Evolutionary conservation across 768 basidiomycete genomes (phyloP).

Genomic region (Trametes gibbosa): DNA sequence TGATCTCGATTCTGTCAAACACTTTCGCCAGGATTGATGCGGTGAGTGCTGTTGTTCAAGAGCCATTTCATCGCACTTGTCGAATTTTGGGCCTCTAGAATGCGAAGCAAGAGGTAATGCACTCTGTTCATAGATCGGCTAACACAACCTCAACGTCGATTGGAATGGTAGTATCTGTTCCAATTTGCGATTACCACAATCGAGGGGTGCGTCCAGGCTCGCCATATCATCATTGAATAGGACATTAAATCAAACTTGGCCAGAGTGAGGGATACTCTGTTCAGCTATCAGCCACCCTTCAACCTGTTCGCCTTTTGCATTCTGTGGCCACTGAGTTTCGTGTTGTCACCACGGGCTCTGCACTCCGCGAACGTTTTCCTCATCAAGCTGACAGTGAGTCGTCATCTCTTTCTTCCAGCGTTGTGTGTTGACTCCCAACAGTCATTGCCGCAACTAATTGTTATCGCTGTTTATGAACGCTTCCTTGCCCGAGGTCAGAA

Average conservation of each 20-base stretch:
- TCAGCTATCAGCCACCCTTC: slow-evolving; percentile 92
- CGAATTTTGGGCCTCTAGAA: slow-evolving; percentile 35
- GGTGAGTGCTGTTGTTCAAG: slow-evolving; percentile 31
- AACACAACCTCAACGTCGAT: not conserved
- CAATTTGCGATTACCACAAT: slow-evolving; percentile 85
- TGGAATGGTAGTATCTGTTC: slow-evolving; percentile 63
- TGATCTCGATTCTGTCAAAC: slow-evolving; percentile 90
- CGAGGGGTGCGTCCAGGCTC: slow-evolving; percentile 56
- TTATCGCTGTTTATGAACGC: slow-evolving; percentile 80
- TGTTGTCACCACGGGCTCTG: slow-evolving; percentile 72
- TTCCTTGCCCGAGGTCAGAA: slow-evolving; percentile 51
- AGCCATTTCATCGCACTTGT: not conserved
- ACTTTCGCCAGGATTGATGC: slow-evolving; percentile 78
- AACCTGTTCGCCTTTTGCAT: slow-evolving; percentile 78
- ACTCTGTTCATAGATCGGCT: not conserved
- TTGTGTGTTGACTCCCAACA: slow-evolving; percentile 23
- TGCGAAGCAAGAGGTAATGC: slow-evolving; percentile 54
- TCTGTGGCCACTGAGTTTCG: slow-evolving; percentile 74
- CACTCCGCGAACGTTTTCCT: slow-evolving; percentile 84
- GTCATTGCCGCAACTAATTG: slow-evolving; percentile 75
- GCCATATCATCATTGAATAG: no score
- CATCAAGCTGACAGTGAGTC: slow-evolving; percentile 71
- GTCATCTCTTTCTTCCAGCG: not conserved
- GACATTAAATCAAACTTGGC: slow-evolving; percentile 5
- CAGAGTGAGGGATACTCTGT: slow-evolving; percentile 87